phyloP scores from a whole-genome alignment of 768 basidiomycete genomes.

The Clavaria fumosa region DNA sequence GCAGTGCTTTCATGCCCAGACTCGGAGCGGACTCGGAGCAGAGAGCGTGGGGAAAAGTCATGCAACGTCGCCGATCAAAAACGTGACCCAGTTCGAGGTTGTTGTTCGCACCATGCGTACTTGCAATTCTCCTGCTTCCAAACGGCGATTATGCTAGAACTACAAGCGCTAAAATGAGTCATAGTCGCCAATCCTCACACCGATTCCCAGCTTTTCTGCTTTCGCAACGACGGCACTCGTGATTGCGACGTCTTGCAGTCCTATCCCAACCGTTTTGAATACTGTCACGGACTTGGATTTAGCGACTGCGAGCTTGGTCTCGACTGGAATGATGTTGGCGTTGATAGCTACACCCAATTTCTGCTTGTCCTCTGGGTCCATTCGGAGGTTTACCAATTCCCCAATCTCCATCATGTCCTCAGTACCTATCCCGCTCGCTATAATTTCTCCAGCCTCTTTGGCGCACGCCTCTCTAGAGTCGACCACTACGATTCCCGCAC shows the following conservation, averaged over 20 bases:
- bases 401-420: conserved; percentile 53
- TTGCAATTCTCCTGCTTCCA: too few relatives aligned
- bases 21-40: too few relatives aligned
- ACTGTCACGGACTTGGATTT: conserved; percentile 43
- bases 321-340: conserved; percentile 5
- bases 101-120: too few relatives aligned
- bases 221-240: conserved; percentile 48
- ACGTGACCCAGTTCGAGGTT: too few relatives aligned
- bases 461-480: conserved; percentile 59
- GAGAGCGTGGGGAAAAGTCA: too few relatives aligned
- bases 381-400: conserved; percentile 35
- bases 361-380: too few relatives aligned
- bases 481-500: conserved; percentile 37
- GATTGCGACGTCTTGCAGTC: conserved; percentile 79
- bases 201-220: conserved; percentile 39
- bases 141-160: too few relatives aligned
- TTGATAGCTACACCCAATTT: too few relatives aligned
- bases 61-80: too few relatives aligned
- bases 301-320: conserved; percentile 3
- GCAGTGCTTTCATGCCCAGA: conserved; percentile 48
- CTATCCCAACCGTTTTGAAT: conserved; percentile 82
- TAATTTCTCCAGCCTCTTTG: conserved; percentile 75
- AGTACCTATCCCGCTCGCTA: conserved; percentile 28
- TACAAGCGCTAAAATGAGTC: too few relatives aligned
- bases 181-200: conserved; percentile 32